Percentiles rank a stretch among this genome's conserved stretches.
Evolutionary conservation across 2,329 filamentous ascomycete genomes (phyloP).

Genomic region (Colletotrichum sp.): DNA sequence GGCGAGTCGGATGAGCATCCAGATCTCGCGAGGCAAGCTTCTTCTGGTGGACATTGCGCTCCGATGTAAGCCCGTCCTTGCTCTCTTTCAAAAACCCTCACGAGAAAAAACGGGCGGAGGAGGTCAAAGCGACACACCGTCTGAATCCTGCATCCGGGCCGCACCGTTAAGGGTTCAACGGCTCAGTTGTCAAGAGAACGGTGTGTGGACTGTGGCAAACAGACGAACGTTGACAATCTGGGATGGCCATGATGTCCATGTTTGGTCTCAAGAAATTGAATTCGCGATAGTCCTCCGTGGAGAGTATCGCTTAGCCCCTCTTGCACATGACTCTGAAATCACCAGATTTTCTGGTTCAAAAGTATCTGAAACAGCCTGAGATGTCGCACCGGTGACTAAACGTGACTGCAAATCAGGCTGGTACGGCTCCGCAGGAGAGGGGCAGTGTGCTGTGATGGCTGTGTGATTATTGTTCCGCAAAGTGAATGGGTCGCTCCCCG

Average conservation of each 20-base stretch:
- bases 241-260: not conserved
- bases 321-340: not conserved
- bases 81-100: not conserved
- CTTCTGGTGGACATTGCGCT: not conserved
- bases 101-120: not conserved
- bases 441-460: not conserved
- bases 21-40: not conserved
- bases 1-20: not conserved
- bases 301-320: not conserved
- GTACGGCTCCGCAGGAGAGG: not conserved
- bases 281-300: not conserved
- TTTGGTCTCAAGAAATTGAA: not conserved
- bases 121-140: not conserved
- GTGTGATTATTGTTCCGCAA: not conserved
- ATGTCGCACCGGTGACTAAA: not conserved
- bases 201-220: not conserved
- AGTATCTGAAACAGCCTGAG: not conserved
- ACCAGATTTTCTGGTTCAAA: not conserved
- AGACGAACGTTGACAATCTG: not conserved
- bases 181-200: not conserved
- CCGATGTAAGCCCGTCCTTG: not conserved
- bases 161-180: not conserved
- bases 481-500: not conserved
- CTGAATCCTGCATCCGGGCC: not conserved
- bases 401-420: slow-evolving; percentile 3